Evolutionary conservation across 768 basidiomycete genomes (phyloP).

Genomic region (Pisolithus tinctorius): DNA sequence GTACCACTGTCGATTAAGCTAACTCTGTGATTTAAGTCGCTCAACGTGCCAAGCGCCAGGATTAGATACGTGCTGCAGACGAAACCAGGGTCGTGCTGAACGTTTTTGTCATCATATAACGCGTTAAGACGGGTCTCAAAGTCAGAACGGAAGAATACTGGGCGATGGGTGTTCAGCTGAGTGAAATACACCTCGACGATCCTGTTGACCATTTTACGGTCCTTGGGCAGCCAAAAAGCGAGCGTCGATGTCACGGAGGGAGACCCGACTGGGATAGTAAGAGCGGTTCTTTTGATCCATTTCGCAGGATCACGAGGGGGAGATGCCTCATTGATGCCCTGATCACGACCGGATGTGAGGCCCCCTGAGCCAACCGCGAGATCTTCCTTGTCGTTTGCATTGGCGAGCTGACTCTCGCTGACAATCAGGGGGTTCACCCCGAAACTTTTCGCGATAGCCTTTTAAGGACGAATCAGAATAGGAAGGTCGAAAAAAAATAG

Average conservation of each 20-base stretch:
- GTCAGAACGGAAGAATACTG: slow-evolving; percentile 62
- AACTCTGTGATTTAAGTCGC: slow-evolving; percentile 71
- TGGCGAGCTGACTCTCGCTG: slow-evolving; percentile 50
- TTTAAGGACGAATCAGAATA: slow-evolving; percentile 8
- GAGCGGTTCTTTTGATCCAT: slow-evolving; percentile 53
- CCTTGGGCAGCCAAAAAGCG: slow-evolving; percentile 67
- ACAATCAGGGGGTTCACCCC: slow-evolving; percentile 72
- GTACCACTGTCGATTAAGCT: slow-evolving; percentile 44
- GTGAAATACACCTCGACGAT: slow-evolving; percentile 70
- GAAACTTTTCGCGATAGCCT: slow-evolving; percentile 72
- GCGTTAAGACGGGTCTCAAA: slow-evolving; percentile 60
- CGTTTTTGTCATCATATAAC: slow-evolving; percentile 52
- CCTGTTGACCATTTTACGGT: slow-evolving; percentile 54
- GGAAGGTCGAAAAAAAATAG: not conserved
- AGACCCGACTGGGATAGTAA: slow-evolving; percentile 36
- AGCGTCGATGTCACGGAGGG: slow-evolving; percentile 23
- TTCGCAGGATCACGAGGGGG: slow-evolving; percentile 53
- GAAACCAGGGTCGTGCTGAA: slow-evolving; percentile 68
- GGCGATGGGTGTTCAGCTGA: slow-evolving; percentile 74
- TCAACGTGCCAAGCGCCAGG: slow-evolving; percentile 74
- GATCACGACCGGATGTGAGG: slow-evolving; percentile 63
- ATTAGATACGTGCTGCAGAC: slow-evolving; percentile 73
- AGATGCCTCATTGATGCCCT: slow-evolving; percentile 45
- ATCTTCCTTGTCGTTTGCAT: slow-evolving; percentile 57
- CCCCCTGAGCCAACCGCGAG: slow-evolving; percentile 71